phyloP scores from a whole-genome alignment of 371 early-diverging fungal genomes.

The Polyrhizophydium stewartii region DNA sequence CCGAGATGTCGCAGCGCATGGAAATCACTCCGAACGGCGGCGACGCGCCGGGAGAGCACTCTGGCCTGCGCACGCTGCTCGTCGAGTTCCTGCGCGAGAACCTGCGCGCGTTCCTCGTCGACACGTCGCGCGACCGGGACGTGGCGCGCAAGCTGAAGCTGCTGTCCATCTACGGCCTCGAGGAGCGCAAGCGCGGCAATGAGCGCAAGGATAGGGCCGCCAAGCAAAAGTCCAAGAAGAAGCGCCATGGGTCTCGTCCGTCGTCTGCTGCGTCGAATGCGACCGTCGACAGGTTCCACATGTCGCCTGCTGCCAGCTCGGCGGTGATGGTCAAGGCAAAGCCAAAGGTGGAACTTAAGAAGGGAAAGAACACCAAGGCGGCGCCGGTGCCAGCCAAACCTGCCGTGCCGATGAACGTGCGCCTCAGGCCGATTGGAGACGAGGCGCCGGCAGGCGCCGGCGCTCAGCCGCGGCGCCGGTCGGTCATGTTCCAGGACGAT shows the following conservation, averaged over 20 bases:
- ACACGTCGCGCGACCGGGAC: constrained; percentile 23
- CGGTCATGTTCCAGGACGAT: too few species aligned
- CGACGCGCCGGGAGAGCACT: background rate
- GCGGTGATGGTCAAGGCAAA: too few species aligned
- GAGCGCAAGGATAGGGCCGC: background rate
- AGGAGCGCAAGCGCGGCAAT: constrained; percentile 7
- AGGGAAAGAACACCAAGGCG: too few species aligned
- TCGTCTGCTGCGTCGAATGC: background rate
- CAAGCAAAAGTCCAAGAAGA: constrained; percentile 5
- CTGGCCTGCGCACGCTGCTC: constrained; percentile 12
- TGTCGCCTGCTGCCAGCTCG: too few species aligned
- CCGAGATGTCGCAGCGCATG: background rate
- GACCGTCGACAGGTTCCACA: too few species aligned
- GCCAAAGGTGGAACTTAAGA: too few species aligned
- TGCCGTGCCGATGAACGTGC: too few species aligned
- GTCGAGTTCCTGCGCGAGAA: constrained; percentile 24
- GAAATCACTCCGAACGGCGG: background rate
- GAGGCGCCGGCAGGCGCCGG: too few species aligned
- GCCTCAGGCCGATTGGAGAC: too few species aligned
- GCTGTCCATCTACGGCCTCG: constrained; percentile 27
- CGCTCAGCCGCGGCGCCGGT: too few species aligned
- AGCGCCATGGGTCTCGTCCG: background rate
- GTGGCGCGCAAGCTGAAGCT: constrained; percentile 17
- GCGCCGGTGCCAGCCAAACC: too few species aligned
- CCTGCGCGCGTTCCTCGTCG: constrained; percentile 20